phyloP scores from a whole-genome alignment of 2,329 filamentous ascomycete genomes.

The Monosporascus sp. region DNA sequence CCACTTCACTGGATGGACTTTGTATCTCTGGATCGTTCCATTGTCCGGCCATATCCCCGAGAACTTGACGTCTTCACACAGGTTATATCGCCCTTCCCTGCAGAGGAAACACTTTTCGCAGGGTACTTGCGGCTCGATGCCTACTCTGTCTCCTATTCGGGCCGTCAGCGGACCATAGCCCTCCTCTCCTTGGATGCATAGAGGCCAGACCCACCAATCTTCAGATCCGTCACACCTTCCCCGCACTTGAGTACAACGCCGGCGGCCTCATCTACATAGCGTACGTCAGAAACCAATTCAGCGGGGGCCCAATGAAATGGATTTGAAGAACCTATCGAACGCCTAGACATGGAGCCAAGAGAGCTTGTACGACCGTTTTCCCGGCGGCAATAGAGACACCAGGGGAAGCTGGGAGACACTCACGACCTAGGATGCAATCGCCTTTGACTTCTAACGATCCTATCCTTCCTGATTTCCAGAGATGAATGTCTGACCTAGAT shows the following conservation, averaged over 20 bases:
- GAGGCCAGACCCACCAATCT: conserved; percentile 31
- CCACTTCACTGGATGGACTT: conserved; percentile 57
- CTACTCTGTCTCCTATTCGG: conserved; percentile 55
- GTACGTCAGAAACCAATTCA: neutral
- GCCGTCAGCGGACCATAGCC: neutral
- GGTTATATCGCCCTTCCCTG: conserved; percentile 55
- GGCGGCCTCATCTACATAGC: conserved; percentile 48
- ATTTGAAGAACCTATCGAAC: neutral
- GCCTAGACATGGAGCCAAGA: neutral
- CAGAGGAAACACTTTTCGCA: conserved; percentile 59
- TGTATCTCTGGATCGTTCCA: conserved; percentile 58
- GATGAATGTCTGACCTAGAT: conserved; percentile 59
- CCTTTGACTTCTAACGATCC: conserved; percentile 57
- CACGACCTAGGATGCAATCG: conserved; percentile 57
- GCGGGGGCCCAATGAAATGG: neutral
- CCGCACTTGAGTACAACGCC: conserved; percentile 56
- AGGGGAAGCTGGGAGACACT: neutral
- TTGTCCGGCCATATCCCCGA: conserved; percentile 56
- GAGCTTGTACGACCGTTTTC: neutral
- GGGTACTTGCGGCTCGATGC: conserved; percentile 61
- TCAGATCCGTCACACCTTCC: conserved; percentile 46
- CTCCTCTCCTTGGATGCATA: no score
- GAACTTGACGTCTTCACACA: conserved; percentile 59
- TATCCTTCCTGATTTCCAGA: conserved; percentile 62
- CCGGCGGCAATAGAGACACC: neutral